Conservation (phyloP, 1,284 basidiomycete genomes). For the Lentinula novae-zelandiae region DNA sequence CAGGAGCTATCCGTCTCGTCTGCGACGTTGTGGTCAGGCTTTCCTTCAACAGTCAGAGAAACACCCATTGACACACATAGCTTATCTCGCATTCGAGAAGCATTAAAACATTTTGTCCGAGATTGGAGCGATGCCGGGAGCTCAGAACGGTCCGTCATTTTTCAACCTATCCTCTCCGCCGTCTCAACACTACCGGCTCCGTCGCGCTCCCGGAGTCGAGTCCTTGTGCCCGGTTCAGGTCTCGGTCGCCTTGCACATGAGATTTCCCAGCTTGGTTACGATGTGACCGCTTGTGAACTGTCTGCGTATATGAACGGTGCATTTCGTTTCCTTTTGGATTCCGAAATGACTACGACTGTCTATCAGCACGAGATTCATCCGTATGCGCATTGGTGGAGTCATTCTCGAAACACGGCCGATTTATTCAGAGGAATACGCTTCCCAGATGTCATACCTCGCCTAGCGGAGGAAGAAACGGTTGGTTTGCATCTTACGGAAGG, state of each 20-base stretch:
- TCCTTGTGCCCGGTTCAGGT: constrained; percentile 63
- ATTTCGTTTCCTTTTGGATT: constrained; percentile 52
- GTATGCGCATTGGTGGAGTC: constrained; percentile 66
- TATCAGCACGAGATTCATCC: constrained; percentile 53
- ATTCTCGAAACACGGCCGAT: constrained; percentile 48
- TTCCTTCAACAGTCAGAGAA: constrained; percentile 8
- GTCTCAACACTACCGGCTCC: constrained; percentile 22
- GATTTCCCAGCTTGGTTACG: constrained; percentile 53
- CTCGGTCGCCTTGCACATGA: constrained; percentile 66
- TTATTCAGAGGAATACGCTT: constrained; percentile 51
- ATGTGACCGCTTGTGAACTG: constrained; percentile 55
- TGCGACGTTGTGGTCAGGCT: not conserved
- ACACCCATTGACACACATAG: constrained; percentile 29
- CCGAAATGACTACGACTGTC: constrained; percentile 32
- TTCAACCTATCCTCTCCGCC: constrained; percentile 50
- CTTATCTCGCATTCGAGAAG: constrained; percentile 48
- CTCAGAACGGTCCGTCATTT: constrained; percentile 47
- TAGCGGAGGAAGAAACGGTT: constrained; percentile 24
- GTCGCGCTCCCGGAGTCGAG: constrained; percentile 30
- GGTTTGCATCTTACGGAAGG: constrained; percentile 40
- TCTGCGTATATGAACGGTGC: constrained; percentile 64
- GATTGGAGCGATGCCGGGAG: constrained; percentile 62
- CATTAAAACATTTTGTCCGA: constrained; percentile 62
- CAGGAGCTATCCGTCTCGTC: not conserved
- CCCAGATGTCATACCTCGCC: constrained; percentile 56